phyloP scores from a whole-genome alignment of 768 basidiomycete genomes.

The Leucogyrophana mollusca region DNA sequence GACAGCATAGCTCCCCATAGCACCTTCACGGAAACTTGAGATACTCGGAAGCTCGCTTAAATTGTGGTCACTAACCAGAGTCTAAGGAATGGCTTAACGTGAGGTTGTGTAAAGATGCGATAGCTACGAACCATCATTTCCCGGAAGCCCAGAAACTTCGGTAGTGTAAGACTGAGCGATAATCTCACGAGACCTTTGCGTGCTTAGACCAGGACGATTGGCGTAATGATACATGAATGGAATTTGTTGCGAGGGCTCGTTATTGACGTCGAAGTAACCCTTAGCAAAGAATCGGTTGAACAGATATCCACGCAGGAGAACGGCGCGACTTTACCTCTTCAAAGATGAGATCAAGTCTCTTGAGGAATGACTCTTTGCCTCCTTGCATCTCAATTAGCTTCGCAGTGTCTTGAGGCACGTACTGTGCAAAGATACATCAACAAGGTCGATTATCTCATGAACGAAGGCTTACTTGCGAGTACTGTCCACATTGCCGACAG shows the following conservation, averaged over 20 bases:
- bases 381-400: slow-evolving; percentile 62
- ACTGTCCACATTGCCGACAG: slow-evolving; percentile 34
- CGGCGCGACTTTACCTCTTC: slow-evolving; percentile 39
- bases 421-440: slow-evolving; percentile 33
- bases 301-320: too few species aligned
- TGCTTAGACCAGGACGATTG: slow-evolving; percentile 56
- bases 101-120: neutral
- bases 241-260: slow-evolving; percentile 69
- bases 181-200: slow-evolving; percentile 53
- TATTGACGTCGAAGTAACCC: slow-evolving; percentile 60
- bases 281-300: slow-evolving; percentile 14
- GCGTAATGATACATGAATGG: slow-evolving; percentile 74
- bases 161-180: slow-evolving; percentile 58
- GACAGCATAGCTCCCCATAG: slow-evolving; percentile 61
- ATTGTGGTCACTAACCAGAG: too few species aligned
- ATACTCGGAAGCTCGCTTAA: too few species aligned
- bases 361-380: slow-evolving; percentile 52
- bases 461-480: slow-evolving; percentile 48
- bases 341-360: slow-evolving; percentile 57
- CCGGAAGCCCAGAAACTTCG: slow-evolving; percentile 54
- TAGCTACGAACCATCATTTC: slow-evolving; percentile 55
- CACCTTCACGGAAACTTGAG: slow-evolving; percentile 28
- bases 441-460: neutral
- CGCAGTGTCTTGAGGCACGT: slow-evolving; percentile 64
- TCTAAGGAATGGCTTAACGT: neutral